phyloP scores from a whole-genome alignment of 192 early-diverging fungal genomes.

The Entophlyctis helioformis region DNA sequence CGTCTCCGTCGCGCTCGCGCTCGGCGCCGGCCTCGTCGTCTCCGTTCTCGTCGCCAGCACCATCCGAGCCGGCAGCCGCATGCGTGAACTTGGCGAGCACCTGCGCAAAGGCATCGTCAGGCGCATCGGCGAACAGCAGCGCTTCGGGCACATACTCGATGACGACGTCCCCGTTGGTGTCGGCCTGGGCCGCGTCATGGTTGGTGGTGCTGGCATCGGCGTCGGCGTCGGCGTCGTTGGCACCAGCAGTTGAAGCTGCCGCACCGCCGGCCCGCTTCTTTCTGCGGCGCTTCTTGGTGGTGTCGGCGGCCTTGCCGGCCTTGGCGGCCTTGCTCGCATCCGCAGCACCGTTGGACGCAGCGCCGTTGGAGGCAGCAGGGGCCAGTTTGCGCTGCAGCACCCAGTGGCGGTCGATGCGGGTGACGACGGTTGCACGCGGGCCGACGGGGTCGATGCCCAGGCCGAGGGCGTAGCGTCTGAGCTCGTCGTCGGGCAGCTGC shows the following conservation, averaged over 20 bases:
- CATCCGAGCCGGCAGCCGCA: neutral
- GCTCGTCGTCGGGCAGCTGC: constrained; percentile 3
- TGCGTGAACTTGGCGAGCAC: constrained; percentile 31
- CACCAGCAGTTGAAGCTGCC: neutral
- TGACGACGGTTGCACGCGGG: constrained; percentile 6
- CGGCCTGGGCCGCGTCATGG: neutral
- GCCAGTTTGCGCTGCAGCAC: constrained; percentile 2
- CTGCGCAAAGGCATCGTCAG: constrained; percentile 19
- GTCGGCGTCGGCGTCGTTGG: neutral
- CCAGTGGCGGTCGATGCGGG: constrained; percentile 10
- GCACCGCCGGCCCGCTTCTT: constrained; percentile 14
- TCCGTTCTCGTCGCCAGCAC: constrained; percentile 11
- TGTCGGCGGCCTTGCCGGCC: constrained; percentile 4
- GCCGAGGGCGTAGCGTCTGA: constrained; percentile 3
- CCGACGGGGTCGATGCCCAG: constrained; percentile 20
- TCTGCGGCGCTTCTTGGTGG: constrained; percentile 17
- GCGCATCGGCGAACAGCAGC: constrained; percentile 4
- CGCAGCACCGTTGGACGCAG: constrained; percentile 1
- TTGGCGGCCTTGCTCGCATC: too few species aligned
- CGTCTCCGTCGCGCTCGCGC: neutral
- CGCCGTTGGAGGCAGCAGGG: constrained; percentile 2
- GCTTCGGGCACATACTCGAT: constrained; percentile 38
- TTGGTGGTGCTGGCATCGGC: neutral
- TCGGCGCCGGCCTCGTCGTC: constrained; percentile 7
- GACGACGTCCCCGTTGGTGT: constrained; percentile 10